Evolutionary conservation across 305 asterid species (phyloP), one percentile per base, ranked within the genome.

Genomic region (Fraxinus nigra): DNA sequence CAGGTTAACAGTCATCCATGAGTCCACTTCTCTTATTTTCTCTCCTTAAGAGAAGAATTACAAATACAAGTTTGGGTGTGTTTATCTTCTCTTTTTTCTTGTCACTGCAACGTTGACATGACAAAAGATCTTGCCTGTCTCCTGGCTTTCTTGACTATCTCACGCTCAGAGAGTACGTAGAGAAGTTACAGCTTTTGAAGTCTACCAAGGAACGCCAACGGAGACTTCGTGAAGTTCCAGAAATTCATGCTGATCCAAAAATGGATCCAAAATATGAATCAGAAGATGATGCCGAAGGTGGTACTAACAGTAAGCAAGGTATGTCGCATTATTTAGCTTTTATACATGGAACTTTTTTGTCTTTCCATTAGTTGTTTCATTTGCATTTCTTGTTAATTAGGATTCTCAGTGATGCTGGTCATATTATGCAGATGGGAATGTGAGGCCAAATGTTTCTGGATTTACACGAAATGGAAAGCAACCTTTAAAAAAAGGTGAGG

Each of bases 141-240:
- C 54, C 75, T 83, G 81, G 84, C 78, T 84, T 92, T 92, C 97
- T 94, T 94, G 85, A 96, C 97, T 0, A 79, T 75, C 86, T 77
- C 89, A 97, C 98, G 89, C 96, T 95, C 81, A 91, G 97, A 92
- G 95, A 90, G 84, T 90, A 86, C 81, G 89, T 89, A 67, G 88
- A 85, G 80, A 92, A 87, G 83, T 80, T 93, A 73, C 93, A 94
- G 86, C 88, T 86, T 72, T 88, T 97, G 75, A 92, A 89, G 86
- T 92, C 91, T 69, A 95, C 98, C 0, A 93, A 92, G 89, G 98
- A 94, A 84, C 93, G 93, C 78, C 92, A 80, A 48, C 92, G 96
- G 77, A 90, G 97, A 82, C 86, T 90, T 65, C 72, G 89, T 76
- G 92, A 89, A 88, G 85, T 91, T 86, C 97, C 98, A 63, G 90